phyloP scores from a whole-genome alignment of 2,329 filamentous ascomycete genomes.

The Colletotrichum sp. region DNA sequence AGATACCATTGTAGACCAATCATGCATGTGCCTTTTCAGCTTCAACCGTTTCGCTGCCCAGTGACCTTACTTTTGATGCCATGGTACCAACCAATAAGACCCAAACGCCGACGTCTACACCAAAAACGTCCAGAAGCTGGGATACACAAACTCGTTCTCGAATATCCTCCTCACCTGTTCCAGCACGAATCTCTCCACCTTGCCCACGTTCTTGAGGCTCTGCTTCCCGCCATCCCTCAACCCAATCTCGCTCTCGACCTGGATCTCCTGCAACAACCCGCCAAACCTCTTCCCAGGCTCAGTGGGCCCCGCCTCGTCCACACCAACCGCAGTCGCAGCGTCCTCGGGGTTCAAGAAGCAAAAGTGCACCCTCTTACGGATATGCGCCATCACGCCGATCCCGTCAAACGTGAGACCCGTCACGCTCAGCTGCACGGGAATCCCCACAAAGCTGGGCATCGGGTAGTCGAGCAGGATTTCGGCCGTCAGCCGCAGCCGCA shows the following conservation, averaged over 20 bases:
- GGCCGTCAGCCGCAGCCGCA: conserved; percentile 87
- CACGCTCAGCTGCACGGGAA: conserved; percentile 92
- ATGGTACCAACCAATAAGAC: neutral
- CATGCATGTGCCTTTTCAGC: neutral
- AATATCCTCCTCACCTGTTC: conserved; percentile 97
- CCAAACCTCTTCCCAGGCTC: conserved; percentile 54
- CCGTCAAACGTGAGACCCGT: conserved; percentile 96
- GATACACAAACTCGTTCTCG: conserved; percentile 98
- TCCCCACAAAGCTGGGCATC: conserved; percentile 97
- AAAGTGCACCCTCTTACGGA: conserved; percentile 87
- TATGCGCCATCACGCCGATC: conserved; percentile 89
- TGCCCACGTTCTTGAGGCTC: conserved; percentile 96
- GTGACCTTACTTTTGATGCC: neutral
- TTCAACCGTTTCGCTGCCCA: neutral
- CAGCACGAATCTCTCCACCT: conserved; percentile 96
- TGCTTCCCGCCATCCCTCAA: conserved; percentile 90
- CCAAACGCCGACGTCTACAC: conserved; percentile 44
- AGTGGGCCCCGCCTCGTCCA: conserved; percentile 40
- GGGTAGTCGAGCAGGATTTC: conserved; percentile 97
- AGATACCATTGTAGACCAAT: conserved; percentile 3
- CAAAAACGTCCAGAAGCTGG: conserved; percentile 97
- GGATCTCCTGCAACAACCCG: conserved; percentile 87
- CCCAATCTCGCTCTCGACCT: conserved; percentile 97
- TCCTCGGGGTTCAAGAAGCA: conserved; percentile 95
- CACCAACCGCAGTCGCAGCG: conserved; percentile 73